Base-by-base conservation (phyloP, 106 monocot species). In the Dendrobium huoshanense region DNA sequence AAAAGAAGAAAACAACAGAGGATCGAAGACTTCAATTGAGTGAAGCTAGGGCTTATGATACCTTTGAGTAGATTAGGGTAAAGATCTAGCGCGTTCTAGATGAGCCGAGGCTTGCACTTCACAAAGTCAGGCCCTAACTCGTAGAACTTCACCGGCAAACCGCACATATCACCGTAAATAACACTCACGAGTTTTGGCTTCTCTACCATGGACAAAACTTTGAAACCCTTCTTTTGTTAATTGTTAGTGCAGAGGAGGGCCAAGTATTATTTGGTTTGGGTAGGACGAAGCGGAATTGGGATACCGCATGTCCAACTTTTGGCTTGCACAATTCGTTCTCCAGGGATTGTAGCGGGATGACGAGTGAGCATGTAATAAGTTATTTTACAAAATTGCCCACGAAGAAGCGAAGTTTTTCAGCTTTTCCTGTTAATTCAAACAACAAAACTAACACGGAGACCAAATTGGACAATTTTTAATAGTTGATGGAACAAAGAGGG, bases 131-230 rank as follows among this genome's bases (percentile, higher is more conserved):
- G 89, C 16, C 92, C 87, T 72, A 99, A 99, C 84, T 99, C 90
- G 86, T 91, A 95, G 89, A 93, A 99, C 86, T 99, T 95, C 9
- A 95, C 98, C 17, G 98, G 98, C 61, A 99, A 88, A 68, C 87
- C 79, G 61, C 98, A 95, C 3, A 95, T 87, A 22, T 75, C 78
- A 80, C 95, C 95, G 85, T 95, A 99, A 20, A 99, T 87, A 2
- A 95, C 95, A 9, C 82, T 82, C 16, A 91, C 91, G 18, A 89
- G 88, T 72, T 88, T 82, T 33, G 61, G 90, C 80, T 99, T 99
- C 84, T 92, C 94, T 80, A 88, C 87, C 88, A 91, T 91, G 47
- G 31, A 29, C 48, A 58, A 37, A 37, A 3, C 67, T 79, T 61
- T n/a, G 7, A 61, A 61, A 20, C 41, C 22, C 43, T 40, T 29